Evolutionary conservation across 164 flowering plant species (phyloP), one percentile per base, ranked within the genome.

Genomic region (Vitis rotundifolia): DNA sequence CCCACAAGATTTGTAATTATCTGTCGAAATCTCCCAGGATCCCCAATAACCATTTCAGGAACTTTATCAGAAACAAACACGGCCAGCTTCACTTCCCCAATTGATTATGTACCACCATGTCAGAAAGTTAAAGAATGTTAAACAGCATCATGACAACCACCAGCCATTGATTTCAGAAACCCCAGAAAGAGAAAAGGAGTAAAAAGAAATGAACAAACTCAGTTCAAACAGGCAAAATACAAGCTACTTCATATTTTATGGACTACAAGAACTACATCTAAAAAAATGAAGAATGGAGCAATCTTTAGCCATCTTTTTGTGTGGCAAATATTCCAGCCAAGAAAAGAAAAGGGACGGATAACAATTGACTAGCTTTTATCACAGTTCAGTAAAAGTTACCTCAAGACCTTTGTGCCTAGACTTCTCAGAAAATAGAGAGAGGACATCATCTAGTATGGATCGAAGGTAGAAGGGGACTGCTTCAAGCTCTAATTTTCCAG

Each of bases 11-110:
- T 94, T 12, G 94, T 92, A 19, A 94, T 78, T 31, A 94, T 89
- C 75, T 92, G 98, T 59, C 97, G 82, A 80, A 94, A 92, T 76
- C 98, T 84, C 66, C 94, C 97, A 0, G 98, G 97, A 81, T 94
- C 98, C 55, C 98, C 98, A n/a, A 86, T 72, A 31, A 94, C 82
- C 74, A 87, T 58, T 75, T 91, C 86, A 54, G 98, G 98, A 68
- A 94, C 97, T 75, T 86, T 85, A 73, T 92, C 97, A 62, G 98
- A 89, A 63, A 94, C 97, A 70, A 88, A 88, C 5, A 88, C 93
- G 49, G 93, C 97, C 72, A 94, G 80, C 97, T 94, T 79, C 79
- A 83, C 51, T 69, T 80, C 68, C 79, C 81, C 77, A 78, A 68
- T 59, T 54, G 67, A 70, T 73, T 51, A 63, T 56, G 55, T 44